Evolutionary conservation across 1,284 basidiomycete genomes (phyloP), one percentile per base, ranked within the genome.

Genomic region (Ceratobasidium sp.): DNA sequence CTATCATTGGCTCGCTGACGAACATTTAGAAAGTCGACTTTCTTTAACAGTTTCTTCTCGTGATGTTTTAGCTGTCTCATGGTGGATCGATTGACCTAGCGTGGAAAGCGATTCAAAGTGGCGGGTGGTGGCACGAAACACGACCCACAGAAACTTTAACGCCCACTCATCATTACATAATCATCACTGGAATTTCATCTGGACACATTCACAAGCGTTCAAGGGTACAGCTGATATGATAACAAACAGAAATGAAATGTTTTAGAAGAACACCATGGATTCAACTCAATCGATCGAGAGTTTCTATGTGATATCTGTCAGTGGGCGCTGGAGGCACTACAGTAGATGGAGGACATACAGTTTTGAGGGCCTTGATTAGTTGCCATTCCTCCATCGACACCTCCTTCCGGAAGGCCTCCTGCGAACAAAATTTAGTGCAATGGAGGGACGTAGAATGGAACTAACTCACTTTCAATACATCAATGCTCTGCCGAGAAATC

Each of bases 31-130:
- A 96, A 95, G 82, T 96, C 93, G 76, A 97, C 94, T 83, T 97
- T 97, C 82, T 96, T 97, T 80, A 98, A 87, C 43, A 98, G 87
- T 79, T 92, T 95, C 80, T 94, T 89, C 81, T 98, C 96, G 82
- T 98, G 96, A 79, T 94, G 88, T 84, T 96, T 97, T 81, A 98
- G 87, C 82, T 95, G 90, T 76, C 96, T 87, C 84, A 96, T 94
- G 86, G 61, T 72, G n/a, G 26, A 16, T 41, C 9, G 21, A 45
- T 12, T 43, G 41, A 39, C 8, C 32, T 18, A 28, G 10, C 50
- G 45, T n/a, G 18, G 43, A 45, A 45, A 6, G 34, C 26, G 14
- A 6, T 39, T 6, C 16, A 53, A 12, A 12, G 45, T 71, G 46
- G 43, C 30, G 57, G 32, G 30, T 28, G 32, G 57, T 52, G 46